Percentiles rank a stretch among this genome's conserved stretches.
Conservation (phyloP, 345 rosid genomes). For the Syzygium aqueum region DNA sequence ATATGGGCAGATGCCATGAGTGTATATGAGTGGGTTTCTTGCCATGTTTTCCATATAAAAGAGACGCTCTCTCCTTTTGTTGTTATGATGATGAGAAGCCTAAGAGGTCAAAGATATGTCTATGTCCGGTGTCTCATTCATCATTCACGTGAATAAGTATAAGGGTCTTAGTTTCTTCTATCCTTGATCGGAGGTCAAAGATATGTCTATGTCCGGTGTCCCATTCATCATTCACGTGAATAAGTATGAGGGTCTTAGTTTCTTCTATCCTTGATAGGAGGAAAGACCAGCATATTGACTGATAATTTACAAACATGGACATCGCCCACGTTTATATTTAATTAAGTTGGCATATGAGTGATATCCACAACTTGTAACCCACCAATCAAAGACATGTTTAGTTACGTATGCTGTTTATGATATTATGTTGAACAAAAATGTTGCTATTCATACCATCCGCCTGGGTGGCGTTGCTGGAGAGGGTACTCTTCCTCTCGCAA, state of each 20-base stretch:
- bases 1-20: not conserved
- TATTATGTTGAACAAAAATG: not conserved
- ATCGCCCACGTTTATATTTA: fast-evolving
- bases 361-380: not conserved
- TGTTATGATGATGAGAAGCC: not conserved
- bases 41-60: not conserved
- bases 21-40: not conserved
- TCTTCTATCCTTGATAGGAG: not conserved
- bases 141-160: not conserved
- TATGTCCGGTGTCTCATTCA: not conserved
- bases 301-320: not conserved
- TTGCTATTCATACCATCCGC: not conserved
- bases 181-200: not conserved
- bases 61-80: not conserved
- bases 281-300: not conserved
- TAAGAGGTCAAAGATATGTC: not conserved
- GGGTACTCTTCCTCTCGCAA: too few species aligned
- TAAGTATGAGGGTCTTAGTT: not conserved
- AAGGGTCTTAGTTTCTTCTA: not conserved
- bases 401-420: not conserved
- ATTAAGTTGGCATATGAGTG: not conserved
- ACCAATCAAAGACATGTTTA: not conserved
- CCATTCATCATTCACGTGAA: not conserved
- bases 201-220: not conserved
- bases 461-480: too few species aligned